Evolutionary conservation across 129 eudicot genomes (phyloP).

Genomic region (Arctium minus): DNA sequence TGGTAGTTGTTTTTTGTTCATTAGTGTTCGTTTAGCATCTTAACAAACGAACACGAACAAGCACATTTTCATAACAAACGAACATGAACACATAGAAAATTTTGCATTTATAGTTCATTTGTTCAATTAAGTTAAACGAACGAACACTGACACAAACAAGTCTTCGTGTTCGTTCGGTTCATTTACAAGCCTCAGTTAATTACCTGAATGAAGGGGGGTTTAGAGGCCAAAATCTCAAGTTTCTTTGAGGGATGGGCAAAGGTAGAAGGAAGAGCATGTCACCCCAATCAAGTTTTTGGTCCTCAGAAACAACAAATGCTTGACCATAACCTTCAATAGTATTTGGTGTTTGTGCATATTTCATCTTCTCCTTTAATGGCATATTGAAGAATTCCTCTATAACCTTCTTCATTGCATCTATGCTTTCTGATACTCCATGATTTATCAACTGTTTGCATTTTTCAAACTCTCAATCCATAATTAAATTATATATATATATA

Average conservation of each 20-base stretch:
- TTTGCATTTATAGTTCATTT: too few species aligned
- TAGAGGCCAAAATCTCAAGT: conserved; percentile 45
- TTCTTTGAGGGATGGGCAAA: conserved; percentile 29
- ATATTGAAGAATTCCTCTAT: conserved; percentile 42
- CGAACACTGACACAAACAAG: background rate
- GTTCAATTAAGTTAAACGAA: background rate
- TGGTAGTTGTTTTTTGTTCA: background rate
- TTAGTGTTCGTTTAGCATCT: background rate
- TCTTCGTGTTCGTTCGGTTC: background rate
- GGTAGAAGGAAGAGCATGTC: conserved; percentile 43
- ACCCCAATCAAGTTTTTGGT: conserved; percentile 61
- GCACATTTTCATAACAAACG: background rate
- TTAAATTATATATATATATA: background rate
- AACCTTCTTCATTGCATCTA: conserved; percentile 47
- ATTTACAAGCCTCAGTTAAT: background rate
- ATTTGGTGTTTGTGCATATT: conserved; percentile 32
- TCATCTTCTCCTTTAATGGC: conserved; percentile 55
- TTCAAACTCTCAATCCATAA: background rate
- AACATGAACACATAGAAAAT: background rate
- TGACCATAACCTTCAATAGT: conserved; percentile 55
- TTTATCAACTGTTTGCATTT: conserved; percentile 39
- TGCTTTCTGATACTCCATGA: conserved; percentile 35
- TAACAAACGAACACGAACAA: background rate
- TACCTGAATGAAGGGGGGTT: conserved; percentile 46
- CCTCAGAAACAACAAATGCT: conserved; percentile 50